Evolutionary conservation across 106 monocot species (phyloP).

Genomic region (Alisma plantagoaquatica): DNA sequence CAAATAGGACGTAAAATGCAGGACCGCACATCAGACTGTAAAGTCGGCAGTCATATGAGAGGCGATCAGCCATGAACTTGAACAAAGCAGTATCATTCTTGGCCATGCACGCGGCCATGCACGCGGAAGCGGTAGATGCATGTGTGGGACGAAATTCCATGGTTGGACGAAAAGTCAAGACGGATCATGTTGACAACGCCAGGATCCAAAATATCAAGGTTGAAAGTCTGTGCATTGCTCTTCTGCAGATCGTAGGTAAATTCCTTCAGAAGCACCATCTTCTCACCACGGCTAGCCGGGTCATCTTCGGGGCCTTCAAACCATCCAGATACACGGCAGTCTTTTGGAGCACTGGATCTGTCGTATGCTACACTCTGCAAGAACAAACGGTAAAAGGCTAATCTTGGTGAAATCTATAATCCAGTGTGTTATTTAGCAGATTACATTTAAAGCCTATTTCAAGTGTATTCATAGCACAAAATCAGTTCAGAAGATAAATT

Average conservation of each 20-base stretch:
- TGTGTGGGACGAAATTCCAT: conserved; percentile 17
- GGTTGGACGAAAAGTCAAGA: conserved; percentile 26
- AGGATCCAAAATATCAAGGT: not conserved
- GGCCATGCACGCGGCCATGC: conserved; percentile 16
- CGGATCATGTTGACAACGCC: conserved; percentile 17
- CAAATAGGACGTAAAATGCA: too few species aligned
- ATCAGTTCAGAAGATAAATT: too few species aligned
- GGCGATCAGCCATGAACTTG: too few species aligned
- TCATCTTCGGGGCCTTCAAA: not conserved
- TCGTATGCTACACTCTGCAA: conserved; percentile 12
- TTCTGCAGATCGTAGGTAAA: conserved; percentile 24
- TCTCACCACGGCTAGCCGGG: conserved; percentile 1
- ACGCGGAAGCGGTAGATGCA: conserved; percentile 31
- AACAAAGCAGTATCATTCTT: too few species aligned
- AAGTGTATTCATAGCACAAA: too few species aligned
- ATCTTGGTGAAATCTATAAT: too few species aligned
- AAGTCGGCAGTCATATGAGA: too few species aligned
- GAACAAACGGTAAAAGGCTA: too few species aligned
- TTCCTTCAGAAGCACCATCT: conserved; percentile 7
- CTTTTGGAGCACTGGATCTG: conserved; percentile 9
- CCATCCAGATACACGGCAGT: conserved; percentile 16
- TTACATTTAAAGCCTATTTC: too few species aligned
- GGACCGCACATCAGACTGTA: too few species aligned
- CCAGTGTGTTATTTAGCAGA: too few species aligned
- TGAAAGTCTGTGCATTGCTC: conserved; percentile 24